Base-by-base conservation (phyloP, 352 stramenopile genomes). In the Phytophthora vignae region DNA sequence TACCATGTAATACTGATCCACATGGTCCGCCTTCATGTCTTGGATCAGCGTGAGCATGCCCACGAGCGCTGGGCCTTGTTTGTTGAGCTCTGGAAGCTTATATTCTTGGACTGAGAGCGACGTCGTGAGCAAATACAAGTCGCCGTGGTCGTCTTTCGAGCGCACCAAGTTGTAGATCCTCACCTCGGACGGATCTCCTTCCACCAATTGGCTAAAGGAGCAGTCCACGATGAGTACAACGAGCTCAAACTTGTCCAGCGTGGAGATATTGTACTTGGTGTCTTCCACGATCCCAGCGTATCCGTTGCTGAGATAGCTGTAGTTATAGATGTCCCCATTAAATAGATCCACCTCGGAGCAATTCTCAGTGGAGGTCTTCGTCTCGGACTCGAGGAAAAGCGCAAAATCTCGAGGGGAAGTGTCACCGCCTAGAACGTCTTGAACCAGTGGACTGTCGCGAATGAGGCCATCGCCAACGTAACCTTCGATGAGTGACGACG, bases 211-310 rank as follows among this genome's bases (percentile, higher is more conserved):
- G 2, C 11, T 49, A 9, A 50, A 77, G 0, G 69, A 61, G 57
- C 79, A 87, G 50, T 84, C 79, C 2, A 83, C 69, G 0, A 87
- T 52, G 0, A 78, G 69, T 11, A 71, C 21, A 21, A 84, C 64
- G 2, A 84, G 65, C 59, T 86, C 79, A 0, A 60, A 42, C 2
- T 74, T 62, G 0, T 44, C 31, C n/a, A 83, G 19, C 48, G 71
- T 77, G 3, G 62, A 77, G 5, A 77, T 60, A 66, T 75, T 77
- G 61, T 87, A 83, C 11, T 66, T 46, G 14, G 73, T 75, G 0
- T 69, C 42, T 1, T 33, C 40, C 8, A 75, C 36, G 0, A 82
- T 48, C 0, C 68, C 58, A 0, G 49, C 17, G 19, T 73, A 78
- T 9, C 70, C 70, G 25, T 60, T 33, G 10, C 71, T 71, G 59